Evolutionary conservation across 1,284 basidiomycete species (phyloP), one percentile per base, ranked within the genome.

Genomic region (Irpex sp.): DNA sequence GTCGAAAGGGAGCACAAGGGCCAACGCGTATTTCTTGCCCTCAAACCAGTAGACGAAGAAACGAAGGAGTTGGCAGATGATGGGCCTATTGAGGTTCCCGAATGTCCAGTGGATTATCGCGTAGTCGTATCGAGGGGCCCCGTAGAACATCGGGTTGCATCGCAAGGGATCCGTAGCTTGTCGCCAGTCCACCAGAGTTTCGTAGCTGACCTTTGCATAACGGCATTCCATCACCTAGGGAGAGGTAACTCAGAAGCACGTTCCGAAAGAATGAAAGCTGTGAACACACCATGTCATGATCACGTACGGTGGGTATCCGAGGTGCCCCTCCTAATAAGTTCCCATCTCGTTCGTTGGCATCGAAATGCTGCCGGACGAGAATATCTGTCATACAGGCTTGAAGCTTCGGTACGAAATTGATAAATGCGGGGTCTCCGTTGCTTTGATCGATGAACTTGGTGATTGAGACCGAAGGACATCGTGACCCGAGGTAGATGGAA

Each of bases 101-200:
- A 49, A 13, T 49, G 45, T 49, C 45, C 45, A 49, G 45, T 49
- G 10, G 11, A 80, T 66, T 15, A 81, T 68, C 13, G 78, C 68
- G 6, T 72, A 75, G 60, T 82, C 80, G 66, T 79, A 78, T 4
- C 77, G 72, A 22, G 74, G 72, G 0, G 43, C 42, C 5, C 70
- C 71, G 56, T 79, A 73, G 68, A 82, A 82, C 0, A 0, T 15
- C 1, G 79, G 77, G 42, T 58, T 76, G 65, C 80, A 81, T 22
- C 74, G 71, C 2, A 81, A 72, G 59, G 75, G 75, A 59, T 82
- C 79, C 0, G 67, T 72, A 7, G 27, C 22, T 45, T 70, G 45
- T 11, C 68, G 20, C 80, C 80, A 81, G 54, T 78, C 74, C 0
- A 80, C 79, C 38, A 74, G 66, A 2, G 78, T 80, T 71, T 78